Percentiles rank a stretch among this genome's conserved stretches.
These are phyloP conservation scores for Skeletonema costatum DNA, from an alignment of 108 stramenopile genomes.

Conservation along the genomic window DNA sequence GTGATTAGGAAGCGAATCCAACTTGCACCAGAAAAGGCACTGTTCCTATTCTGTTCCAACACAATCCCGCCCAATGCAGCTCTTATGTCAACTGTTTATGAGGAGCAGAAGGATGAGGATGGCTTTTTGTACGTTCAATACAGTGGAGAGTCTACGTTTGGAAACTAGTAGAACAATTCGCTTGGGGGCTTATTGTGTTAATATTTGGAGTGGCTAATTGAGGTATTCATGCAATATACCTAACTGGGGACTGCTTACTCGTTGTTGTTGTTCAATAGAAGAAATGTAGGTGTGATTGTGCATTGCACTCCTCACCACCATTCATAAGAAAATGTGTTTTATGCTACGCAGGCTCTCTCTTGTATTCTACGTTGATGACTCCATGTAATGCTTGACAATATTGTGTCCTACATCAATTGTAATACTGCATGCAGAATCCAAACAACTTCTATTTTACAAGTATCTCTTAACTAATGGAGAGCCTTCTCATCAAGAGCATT, in stretches of 20 bases:
- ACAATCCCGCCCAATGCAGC: constrained; percentile 93
- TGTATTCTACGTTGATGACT: neutral
- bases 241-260: neutral
- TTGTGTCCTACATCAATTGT: too few species aligned
- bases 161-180: constrained; percentile 30
- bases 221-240: neutral
- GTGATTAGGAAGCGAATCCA: constrained; percentile 99
- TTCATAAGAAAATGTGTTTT: neutral
- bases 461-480: neutral
- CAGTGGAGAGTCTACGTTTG: constrained; percentile 98
- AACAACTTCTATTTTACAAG: neutral
- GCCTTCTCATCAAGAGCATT: constrained; percentile 34
- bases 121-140: constrained; percentile 99
- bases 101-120: constrained; percentile 95
- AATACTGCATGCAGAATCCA: neutral
- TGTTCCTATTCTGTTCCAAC: constrained; percentile 89
- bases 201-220: neutral
- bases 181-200: neutral
- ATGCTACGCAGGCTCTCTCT: neutral
- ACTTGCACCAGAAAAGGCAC: constrained; percentile 89
- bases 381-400: neutral
- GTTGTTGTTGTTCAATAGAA: neutral
- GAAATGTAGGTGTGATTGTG: neutral
- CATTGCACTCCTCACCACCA: neutral
- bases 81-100: constrained; percentile 97